Base-by-base conservation (phyloP, 495 filamentous ascomycete species). In the Trichocladium antarcticum region DNA sequence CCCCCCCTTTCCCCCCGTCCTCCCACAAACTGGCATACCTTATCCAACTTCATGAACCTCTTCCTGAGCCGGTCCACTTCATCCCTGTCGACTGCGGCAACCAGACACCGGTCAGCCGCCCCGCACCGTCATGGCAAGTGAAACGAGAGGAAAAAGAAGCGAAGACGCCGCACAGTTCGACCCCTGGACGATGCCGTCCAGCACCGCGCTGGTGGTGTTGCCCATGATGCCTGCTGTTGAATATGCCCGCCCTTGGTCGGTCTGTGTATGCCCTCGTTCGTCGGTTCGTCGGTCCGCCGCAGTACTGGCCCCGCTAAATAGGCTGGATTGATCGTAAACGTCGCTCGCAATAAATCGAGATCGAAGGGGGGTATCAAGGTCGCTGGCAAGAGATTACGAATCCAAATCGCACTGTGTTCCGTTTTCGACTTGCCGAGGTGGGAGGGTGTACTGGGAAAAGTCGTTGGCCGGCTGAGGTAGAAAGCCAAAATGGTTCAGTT, bases 1-100 rank as follows among this genome's bases (percentile, higher is more conserved):
- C 12, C 12, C 14, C 34, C 14, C 37, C 5, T 1, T n/a, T 6
- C 0, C 21, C 37, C 32, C 4, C 5, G 32, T 9, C 15, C 11
- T 38, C 42, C 50, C 70, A 45, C 24, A 8, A n/a, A 27, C 24
- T 27, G 3, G 24, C 24, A 27, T 62, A 90, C 90, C 79, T 95
- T 98, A 66, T 98, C 92, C 37, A 98, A 75, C 67, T 99, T 99
- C 90, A 96, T 96, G 61, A 99, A 99, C 47, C 90, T 78, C 70
- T 97, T 99, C 55, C 87, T 80, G 54, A 99, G 74, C 51, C 93
- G 76, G 58, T 97, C 92, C 22, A 99, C 89, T 65, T 99, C 92
- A 57, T 97, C 92, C 57, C 84, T 79, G 70, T 99, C 85, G 74
- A 99, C 92, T 99, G 21, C 31, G 28, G 45, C 27, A 53, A 48